phyloP scores from a whole-genome alignment of 23 red algal species.

The Gracilaria caudata region DNA sequence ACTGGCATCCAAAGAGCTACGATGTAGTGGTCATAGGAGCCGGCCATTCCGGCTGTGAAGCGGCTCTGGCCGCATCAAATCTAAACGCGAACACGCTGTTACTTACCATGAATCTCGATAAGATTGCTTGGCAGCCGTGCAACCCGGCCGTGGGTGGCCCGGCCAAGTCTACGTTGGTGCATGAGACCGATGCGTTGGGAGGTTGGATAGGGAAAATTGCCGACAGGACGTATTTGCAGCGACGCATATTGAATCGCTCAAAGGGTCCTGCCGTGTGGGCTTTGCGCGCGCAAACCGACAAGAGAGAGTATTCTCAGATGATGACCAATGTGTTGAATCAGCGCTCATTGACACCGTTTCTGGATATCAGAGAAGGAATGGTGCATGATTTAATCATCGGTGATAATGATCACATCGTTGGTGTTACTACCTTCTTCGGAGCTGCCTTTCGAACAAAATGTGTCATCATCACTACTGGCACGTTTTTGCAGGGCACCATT shows the following conservation, averaged over 20 bases:
- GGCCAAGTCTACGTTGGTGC: constrained; percentile 95
- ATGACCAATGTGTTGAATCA: constrained; percentile 88
- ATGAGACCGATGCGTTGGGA: constrained; percentile 96
- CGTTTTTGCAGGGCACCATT: constrained; percentile 95
- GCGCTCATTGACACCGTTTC: constrained; percentile 17
- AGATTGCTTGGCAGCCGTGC: constrained; percentile 98
- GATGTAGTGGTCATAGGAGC: constrained; percentile 96
- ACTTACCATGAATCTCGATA: constrained; percentile 88
- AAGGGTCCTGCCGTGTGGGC: constrained; percentile 99
- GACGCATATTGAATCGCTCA: constrained; percentile 88
- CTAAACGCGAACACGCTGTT: constrained; percentile 83
- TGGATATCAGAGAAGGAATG: constrained; percentile 99
- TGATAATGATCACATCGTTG: constrained; percentile 77
- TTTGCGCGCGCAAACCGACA: constrained; percentile 97
- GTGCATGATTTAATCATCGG: constrained; percentile 84
- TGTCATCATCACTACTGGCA: constrained; percentile 95
- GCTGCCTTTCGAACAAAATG: constrained; percentile 73
- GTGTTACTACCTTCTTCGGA: constrained; percentile 89
- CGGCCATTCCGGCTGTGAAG: constrained; percentile 95
- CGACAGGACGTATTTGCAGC: constrained; percentile 95
- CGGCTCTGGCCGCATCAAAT: constrained; percentile 85
- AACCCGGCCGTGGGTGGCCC: constrained; percentile 98
- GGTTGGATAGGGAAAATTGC: constrained; percentile 93
- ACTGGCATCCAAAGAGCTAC: constrained; percentile 64
- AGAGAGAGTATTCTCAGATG: constrained; percentile 94